phyloP scores from a whole-genome alignment of 345 rosid genomes.

The Syzygium jambos region DNA sequence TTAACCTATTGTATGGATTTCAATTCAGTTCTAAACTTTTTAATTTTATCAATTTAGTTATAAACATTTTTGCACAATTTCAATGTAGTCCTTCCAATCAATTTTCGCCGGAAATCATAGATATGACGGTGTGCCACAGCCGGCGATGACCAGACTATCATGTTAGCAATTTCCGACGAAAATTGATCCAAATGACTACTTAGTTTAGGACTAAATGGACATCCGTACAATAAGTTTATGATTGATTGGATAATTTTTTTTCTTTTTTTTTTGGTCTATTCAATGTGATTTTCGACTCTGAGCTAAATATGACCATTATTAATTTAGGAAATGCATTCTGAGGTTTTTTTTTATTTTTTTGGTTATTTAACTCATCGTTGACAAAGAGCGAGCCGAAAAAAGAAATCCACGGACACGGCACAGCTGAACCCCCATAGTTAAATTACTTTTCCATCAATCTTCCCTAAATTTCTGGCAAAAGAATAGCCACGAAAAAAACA shows the following conservation, averaged over 20 bases:
- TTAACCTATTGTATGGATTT: background rate
- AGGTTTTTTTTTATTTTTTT: background rate
- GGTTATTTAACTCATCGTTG: background rate
- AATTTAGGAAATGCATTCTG: background rate
- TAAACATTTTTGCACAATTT: background rate
- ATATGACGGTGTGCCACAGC: background rate
- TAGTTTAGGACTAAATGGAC: background rate
- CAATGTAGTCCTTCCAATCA: background rate
- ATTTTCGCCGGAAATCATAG: accelerated
- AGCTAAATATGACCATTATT: background rate
- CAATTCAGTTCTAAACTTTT: background rate
- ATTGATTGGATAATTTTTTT: background rate
- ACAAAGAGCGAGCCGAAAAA: background rate
- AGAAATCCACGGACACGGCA: background rate
- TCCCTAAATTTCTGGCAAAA: background rate
- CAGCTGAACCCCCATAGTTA: background rate
- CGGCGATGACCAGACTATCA: accelerated
- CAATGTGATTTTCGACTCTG: accelerated
- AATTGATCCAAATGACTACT: background rate
- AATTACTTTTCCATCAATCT: background rate
- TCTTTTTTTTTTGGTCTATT: background rate
- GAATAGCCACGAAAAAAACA: background rate
- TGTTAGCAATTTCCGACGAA: accelerated
- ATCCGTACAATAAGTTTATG: background rate
- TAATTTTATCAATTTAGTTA: background rate